Base-by-base conservation (phyloP, 2,329 filamentous ascomycete species). In the Cryphonectria parasitica region DNA sequence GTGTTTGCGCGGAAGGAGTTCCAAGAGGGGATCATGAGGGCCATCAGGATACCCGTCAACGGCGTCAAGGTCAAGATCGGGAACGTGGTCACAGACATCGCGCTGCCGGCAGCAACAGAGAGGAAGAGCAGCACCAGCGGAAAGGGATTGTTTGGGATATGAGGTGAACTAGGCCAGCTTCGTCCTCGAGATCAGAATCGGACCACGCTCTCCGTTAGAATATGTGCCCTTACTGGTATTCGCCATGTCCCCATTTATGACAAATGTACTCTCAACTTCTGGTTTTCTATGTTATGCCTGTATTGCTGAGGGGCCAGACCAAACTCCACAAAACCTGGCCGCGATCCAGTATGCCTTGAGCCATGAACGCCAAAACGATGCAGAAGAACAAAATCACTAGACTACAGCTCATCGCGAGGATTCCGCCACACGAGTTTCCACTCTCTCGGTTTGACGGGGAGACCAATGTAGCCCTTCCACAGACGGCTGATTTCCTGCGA, bases 11-110 rank as follows among this genome's bases (percentile, higher is more conserved):
- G 60, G 6, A 67, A 72, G 7, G 67, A 71, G 13, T 74, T 75
- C 62, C 68, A 77, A 17, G 76, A 73, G 3, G 75, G 70, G 10
- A 34, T 71, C 56, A 68, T 88, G 15, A 76, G 73, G 13, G 76
- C 76, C 0, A 84, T 90, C 74, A 76, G 77, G 2, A 81, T 94
- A 56, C 79, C 73, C 1, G 88, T 93, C 64, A 80, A 85, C 10
- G 87, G 86, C 11, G 80, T 95, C 73, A 95, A 94, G 80, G 86
- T 85, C 45, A 95, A 94, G 82, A 89, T 94, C 76, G 92, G 92
- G 7, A 95, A 94, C 76, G 80, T 85, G 22, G 87, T 95, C 25
- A 87, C 83, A 11, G 83, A 84, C 69, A 77, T 90, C 6, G 73
- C 79, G 34, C 75, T 89, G 39, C 68, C 36, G 15, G 63, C 36